Evolutionary conservation across 148 eudicot genomes (phyloP).

Genomic region (Vaccinium darrowii): DNA sequence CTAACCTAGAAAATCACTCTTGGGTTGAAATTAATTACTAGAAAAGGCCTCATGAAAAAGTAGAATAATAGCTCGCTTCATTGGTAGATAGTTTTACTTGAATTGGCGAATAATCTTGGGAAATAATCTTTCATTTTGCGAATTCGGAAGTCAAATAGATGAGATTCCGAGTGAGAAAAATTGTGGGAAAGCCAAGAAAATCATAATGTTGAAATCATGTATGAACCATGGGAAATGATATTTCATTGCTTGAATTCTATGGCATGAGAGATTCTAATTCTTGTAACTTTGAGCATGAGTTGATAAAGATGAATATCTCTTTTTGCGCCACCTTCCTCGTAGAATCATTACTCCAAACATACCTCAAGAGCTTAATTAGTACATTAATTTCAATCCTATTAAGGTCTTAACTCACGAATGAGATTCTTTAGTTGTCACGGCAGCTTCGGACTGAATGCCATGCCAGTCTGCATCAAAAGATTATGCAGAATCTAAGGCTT

Average conservation of each 20-base stretch:
- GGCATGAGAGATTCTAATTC: background rate
- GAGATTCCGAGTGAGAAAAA: background rate
- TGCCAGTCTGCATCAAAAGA: background rate
- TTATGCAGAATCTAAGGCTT: background rate
- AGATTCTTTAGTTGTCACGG: too few relatives aligned
- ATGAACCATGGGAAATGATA: background rate
- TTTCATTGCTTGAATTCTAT: background rate
- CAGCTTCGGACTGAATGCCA: too few relatives aligned
- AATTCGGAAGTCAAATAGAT: background rate
- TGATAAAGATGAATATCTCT: too few relatives aligned
- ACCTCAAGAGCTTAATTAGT: background rate
- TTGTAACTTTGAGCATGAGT: background rate
- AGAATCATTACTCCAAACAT: background rate
- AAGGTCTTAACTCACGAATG: background rate
- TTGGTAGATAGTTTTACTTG: background rate
- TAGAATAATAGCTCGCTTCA: background rate
- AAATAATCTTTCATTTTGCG: background rate
- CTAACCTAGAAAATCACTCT: background rate
- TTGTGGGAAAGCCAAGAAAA: background rate
- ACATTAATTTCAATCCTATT: background rate
- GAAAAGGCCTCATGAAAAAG: background rate
- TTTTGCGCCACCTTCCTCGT: too few relatives aligned
- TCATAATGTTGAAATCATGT: background rate
- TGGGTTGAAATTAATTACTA: background rate
- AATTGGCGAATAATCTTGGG: background rate